phyloP scores from a whole-genome alignment of 768 basidiomycete genomes.

The Russula vinacea region DNA sequence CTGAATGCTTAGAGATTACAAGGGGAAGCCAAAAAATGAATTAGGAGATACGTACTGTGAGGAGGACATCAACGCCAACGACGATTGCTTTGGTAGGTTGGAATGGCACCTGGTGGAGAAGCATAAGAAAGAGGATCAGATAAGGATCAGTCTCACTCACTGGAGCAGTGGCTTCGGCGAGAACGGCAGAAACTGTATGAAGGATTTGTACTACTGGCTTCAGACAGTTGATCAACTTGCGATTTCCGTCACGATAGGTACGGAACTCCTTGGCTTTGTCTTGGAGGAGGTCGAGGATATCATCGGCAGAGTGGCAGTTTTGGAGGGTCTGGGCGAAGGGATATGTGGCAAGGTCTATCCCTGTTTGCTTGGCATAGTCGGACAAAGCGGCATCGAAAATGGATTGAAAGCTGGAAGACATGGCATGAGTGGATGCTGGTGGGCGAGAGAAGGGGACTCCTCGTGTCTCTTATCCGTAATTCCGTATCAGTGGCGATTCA shows the following conservation, averaged over 20 bases:
- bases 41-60: background rate
- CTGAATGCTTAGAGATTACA: background rate
- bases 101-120: background rate
- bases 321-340: background rate
- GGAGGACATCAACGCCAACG: background rate
- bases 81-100: background rate
- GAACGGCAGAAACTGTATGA: background rate
- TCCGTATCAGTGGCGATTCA: no score
- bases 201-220: background rate
- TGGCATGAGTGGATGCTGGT: no score
- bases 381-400: background rate
- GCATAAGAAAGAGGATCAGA: background rate
- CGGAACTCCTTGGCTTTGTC: background rate
- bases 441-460: no score
- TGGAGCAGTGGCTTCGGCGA: background rate
- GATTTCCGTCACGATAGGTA: slow-evolving; percentile 3
- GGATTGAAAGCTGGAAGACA: background rate
- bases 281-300: background rate
- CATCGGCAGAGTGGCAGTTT: background rate
- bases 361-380: background rate
- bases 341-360: background rate
- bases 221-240: background rate
- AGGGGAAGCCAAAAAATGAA: no score
- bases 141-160: background rate
- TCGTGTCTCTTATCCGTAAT: no score